These are phyloP conservation scores for Craterostigma plantagineum DNA, from an alignment of 257 asterid genomes.

Conservation along the genomic window DNA sequence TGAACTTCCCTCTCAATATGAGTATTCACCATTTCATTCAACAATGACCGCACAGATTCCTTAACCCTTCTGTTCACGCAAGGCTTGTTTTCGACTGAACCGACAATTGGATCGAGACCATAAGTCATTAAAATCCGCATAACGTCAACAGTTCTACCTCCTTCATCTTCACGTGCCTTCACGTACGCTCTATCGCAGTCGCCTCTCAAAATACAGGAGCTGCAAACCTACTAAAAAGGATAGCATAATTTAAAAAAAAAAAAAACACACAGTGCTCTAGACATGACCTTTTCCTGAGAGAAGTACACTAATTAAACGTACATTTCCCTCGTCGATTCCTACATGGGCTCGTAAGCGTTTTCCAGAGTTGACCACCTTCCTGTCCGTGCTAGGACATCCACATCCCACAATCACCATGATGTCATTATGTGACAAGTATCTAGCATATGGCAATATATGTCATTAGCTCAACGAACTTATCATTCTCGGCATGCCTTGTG, in stretches of 20 bases:
- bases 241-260: conserved; percentile 5
- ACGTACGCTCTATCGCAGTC: conserved; percentile 75
- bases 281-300: background rate
- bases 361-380: conserved; percentile 89
- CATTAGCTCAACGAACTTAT: background rate
- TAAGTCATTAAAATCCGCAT: conserved; percentile 61
- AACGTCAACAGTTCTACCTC: conserved; percentile 76
- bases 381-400: conserved; percentile 82
- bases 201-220: conserved; percentile 78
- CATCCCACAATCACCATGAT: conserved; percentile 40
- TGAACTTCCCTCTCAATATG: conserved; percentile 18
- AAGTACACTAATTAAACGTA: conserved; percentile 18
- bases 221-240: conserved; percentile 54
- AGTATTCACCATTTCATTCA: conserved; percentile 54
- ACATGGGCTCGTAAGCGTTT: conserved; percentile 74
- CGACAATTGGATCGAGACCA: conserved; percentile 48
- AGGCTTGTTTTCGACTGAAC: conserved; percentile 59
- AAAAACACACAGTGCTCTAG: conserved; percentile 1
- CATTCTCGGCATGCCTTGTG: no score
- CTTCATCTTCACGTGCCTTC: conserved; percentile 47
- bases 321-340: conserved; percentile 73
- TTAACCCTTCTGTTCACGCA: conserved; percentile 34
- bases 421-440: conserved; percentile 49
- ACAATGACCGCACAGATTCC: conserved; percentile 50
- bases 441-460: conserved; percentile 10